Evolutionary conservation across 441 rosid species (phyloP).

Genomic region (Eruca vesicaria): DNA sequence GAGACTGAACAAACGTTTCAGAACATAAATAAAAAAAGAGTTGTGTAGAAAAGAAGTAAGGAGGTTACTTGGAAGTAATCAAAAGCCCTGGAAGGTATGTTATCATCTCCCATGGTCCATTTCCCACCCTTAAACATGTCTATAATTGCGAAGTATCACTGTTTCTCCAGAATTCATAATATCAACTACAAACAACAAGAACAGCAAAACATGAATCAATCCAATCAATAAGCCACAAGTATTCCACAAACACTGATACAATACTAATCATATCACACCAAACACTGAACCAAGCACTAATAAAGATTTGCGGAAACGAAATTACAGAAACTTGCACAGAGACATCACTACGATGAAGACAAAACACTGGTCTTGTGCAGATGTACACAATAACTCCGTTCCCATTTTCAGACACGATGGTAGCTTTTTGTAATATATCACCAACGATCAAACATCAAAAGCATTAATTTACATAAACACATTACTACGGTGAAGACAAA

Average conservation of each 20-base stretch:
- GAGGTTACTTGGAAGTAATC: no score
- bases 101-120: no score
- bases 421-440: not conserved
- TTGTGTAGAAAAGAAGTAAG: no score
- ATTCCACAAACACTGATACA: not conserved
- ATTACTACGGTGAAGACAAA: not conserved
- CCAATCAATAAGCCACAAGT: not conserved
- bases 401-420: not conserved
- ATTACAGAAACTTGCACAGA: slow-evolving; percentile 2
- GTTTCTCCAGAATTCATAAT: slow-evolving; percentile 62
- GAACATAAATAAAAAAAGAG: no score
- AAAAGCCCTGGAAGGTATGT: no score
- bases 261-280: not conserved
- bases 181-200: slow-evolving; percentile 55
- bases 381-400: no score
- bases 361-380: not conserved
- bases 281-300: not conserved
- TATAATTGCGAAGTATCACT: slow-evolving; percentile 75
- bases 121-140: slow-evolving; percentile 95
- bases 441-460: not conserved
- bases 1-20: no score
- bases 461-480: not conserved
- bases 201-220: not conserved
- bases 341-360: no score
- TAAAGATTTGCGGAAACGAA: not conserved